These are phyloP conservation scores for Trypanosoma avium DNA, from an alignment of 208 protist genomes.

Conservation along the genomic window DNA sequence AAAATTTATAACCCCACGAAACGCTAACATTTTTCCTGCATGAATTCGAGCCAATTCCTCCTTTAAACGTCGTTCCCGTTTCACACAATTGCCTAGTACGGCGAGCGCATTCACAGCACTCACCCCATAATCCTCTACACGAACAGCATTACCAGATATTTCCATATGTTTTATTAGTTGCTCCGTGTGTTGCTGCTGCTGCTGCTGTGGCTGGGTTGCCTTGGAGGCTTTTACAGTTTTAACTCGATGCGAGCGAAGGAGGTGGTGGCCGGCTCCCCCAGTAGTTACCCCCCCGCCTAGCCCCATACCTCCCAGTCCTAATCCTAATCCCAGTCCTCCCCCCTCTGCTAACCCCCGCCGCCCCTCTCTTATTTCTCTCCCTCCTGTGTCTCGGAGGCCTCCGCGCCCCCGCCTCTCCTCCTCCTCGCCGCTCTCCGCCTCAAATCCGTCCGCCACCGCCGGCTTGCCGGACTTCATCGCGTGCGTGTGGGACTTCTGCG, in stretches of 20 bases:
- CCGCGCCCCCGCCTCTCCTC: conserved; percentile 16
- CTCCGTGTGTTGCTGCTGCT: not conserved
- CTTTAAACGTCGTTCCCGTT: conserved; percentile 54
- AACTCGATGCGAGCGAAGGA: too few species aligned
- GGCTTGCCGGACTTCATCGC: not conserved
- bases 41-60: conserved; percentile 56
- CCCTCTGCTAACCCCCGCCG: too few species aligned
- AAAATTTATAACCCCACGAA: conserved; percentile 62
- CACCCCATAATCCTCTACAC: conserved; percentile 32
- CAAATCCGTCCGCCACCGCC: not conserved
- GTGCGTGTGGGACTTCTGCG: conserved; percentile 11
- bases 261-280: too few species aligned
- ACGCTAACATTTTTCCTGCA: conserved; percentile 54
- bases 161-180: conserved; percentile 32
- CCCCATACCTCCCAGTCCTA: too few species aligned
- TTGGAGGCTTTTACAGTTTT: too few species aligned
- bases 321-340: too few species aligned
- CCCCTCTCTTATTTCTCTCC: too few species aligned
- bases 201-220: not conserved
- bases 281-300: too few species aligned
- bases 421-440: conserved; percentile 28
- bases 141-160: conserved; percentile 79
- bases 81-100: conserved; percentile 58
- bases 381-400: not conserved
- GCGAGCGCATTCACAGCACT: conserved; percentile 48